Evolutionary conservation across 2,329 filamentous ascomycete genomes (phyloP), one percentile per base, ranked within the genome.

Genomic region (Pseudodiploospora longispora): DNA sequence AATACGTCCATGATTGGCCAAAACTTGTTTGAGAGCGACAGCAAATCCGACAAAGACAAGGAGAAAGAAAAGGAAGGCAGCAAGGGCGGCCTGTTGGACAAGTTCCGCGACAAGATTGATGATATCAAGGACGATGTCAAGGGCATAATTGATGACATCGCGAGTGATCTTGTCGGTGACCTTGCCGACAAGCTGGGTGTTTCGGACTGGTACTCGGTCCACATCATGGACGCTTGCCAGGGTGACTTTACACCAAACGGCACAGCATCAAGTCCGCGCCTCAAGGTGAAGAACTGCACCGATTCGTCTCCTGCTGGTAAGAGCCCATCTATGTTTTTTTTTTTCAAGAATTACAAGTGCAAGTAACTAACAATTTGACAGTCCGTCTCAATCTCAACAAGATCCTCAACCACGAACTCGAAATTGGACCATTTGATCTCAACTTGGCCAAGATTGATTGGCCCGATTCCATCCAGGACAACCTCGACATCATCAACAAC

Each of bases 181-280:
- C 41, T 72, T 38, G 60, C 64, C 40, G 59, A 64, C 9, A 59
- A 63, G n/a, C 58, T 75, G 29, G 70, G 71, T 27, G 66, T 75
- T 44, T 64, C 66, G 1, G 61, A 75, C 47, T 75, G 72, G 72
- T 75, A 75, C 52, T 74, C 70, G 10, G 48, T 75, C 30, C 72
- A 75, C 50, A 51, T 75, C 52, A 69, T 71, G 68, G 62, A 64
- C 34, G 56, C 62, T 4, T 75, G 72, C 55, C 59, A 72, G 52
- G 72, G 72, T 38, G 51, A 63, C 50, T 75, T 65, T 49, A 60
- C 62, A 35, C 69, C 69, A 30, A 71, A 72, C 42, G 61, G 63
- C 2, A 70, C 69, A 4, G 58, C 44, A 6, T 51, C 57, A 3
- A 54, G 54, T 28, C 57, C 64, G 10, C 62, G 61, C 47, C 63